Evolutionary conservation across 2,329 filamentous ascomycete genomes (phyloP), one percentile per base, ranked within the genome.

Genomic region (Lachnellula subtilissima): DNA sequence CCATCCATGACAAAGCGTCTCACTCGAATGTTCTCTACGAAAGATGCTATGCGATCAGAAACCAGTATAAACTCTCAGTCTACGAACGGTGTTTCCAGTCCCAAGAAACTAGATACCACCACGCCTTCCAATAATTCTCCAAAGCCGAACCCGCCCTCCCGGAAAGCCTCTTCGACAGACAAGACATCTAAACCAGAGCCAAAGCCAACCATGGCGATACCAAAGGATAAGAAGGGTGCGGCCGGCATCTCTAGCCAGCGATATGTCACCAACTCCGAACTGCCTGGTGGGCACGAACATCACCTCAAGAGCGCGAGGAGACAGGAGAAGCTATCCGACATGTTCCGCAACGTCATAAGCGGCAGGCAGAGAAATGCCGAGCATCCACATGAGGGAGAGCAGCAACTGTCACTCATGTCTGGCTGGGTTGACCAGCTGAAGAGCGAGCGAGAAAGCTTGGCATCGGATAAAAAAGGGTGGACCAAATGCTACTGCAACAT

Each of bases 351-450:
- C 64, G 82, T 97, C 65, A 81, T 97, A 52, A 78, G 80, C 55
- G 91, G 90, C 61, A 91, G 89, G 73, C 92, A 90, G 74, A 88
- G 89, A 69, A 89, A 92, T 60, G 80, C 83, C 15, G 79, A 86
- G 4, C 73, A 77, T 45, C 70, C 69, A 23, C 76, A 77, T 15
- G 79, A 84, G 60, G 78, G 81, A 28, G 89, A 94, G 59, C 84
- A 90, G 69, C 91, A 95, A 63, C 76, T 97, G 47, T 97, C 93
- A 7, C 81, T 99, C 54, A 94, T 97, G 76, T 94, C 92, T 28
- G 92, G 85, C 65, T 97, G 93, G 93, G 92, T 97, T 54, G 93
- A 97, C 71, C 92, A 95, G 60, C 80, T 97, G 64, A 90, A 91
- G 71, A 88, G 84, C 64, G 92, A 97, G 72, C 91, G 91, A 71